These are phyloP conservation scores for Ceratocystiopsis brevicomis DNA, from an alignment of 2,329 filamentous ascomycete genomes.

Conservation along the genomic window DNA sequence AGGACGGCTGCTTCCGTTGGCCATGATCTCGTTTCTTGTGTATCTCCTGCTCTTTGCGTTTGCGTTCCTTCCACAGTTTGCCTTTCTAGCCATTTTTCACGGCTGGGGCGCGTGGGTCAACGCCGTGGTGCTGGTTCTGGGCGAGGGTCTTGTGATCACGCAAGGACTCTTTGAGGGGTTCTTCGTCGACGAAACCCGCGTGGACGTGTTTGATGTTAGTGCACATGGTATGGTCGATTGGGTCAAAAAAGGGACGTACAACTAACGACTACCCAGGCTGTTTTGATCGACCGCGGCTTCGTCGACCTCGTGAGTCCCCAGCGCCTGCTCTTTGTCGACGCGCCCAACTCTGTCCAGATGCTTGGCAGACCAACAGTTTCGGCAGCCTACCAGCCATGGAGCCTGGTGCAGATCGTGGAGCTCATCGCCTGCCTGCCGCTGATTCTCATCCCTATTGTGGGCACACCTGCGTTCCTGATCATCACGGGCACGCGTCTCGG, in stretches of 20 bases:
- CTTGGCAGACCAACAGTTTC: slow-evolving; percentile 63
- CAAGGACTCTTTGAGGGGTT: slow-evolving; percentile 57
- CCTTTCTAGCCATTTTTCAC: slow-evolving; percentile 79
- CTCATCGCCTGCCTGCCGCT: slow-evolving; percentile 62
- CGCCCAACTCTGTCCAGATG: slow-evolving; percentile 54
- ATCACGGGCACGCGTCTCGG: slow-evolving; percentile 76
- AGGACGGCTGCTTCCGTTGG: slow-evolving; percentile 59
- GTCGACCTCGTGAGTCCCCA: slow-evolving; percentile 48
- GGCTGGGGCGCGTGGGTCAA: slow-evolving; percentile 77
- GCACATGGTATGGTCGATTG: too few relatives aligned
- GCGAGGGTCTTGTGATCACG: slow-evolving; percentile 57
- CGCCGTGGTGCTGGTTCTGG: slow-evolving; percentile 71
- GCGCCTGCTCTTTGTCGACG: slow-evolving; percentile 46
- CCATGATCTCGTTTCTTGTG: slow-evolving; percentile 65
- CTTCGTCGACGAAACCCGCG: slow-evolving; percentile 60
- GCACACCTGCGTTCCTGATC: slow-evolving; percentile 69
- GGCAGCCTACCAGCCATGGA: slow-evolving; percentile 75
- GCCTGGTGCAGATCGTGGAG: slow-evolving; percentile 74
- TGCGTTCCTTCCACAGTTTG: slow-evolving; percentile 73
- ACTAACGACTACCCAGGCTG: slow-evolving; percentile 28
- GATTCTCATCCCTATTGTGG: slow-evolving; percentile 70
- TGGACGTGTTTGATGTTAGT: slow-evolving; percentile 64
- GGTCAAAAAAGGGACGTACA: background rate
- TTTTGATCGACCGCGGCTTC: slow-evolving; percentile 56
- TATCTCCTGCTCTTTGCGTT: slow-evolving; percentile 77